These are phyloP conservation scores for Trametes sp. DNA, from an alignment of 1,284 basidiomycete genomes.

Conservation along the genomic window DNA sequence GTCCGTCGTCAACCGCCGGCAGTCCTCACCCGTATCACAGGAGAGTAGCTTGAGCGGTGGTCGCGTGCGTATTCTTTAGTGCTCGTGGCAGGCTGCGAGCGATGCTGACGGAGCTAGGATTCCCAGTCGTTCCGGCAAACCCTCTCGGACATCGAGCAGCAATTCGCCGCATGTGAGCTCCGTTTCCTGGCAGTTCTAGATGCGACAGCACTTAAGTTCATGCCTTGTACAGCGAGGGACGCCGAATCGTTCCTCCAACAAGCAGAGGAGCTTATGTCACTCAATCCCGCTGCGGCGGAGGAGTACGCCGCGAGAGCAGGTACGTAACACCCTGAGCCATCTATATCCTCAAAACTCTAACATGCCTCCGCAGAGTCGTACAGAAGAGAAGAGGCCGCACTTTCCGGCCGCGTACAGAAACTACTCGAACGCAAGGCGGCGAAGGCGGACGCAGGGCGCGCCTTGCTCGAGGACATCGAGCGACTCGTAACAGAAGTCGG, in stretches of 20 bases:
- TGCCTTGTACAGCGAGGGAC: constrained; percentile 4
- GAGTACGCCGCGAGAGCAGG: constrained; percentile 5
- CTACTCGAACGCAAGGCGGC: constrained; percentile 31
- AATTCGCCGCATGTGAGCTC: neutral
- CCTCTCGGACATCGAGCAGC: constrained; percentile 5
- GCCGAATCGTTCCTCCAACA: constrained; percentile 13
- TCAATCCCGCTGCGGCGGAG: constrained; percentile 3
- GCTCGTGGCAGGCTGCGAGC: neutral
- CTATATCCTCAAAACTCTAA: neutral
- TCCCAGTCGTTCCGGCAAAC: constrained; percentile 7
- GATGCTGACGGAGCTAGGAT: neutral
- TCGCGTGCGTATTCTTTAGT: constrained; percentile 8
- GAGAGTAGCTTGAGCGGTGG: neutral
- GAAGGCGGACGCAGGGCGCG: constrained; percentile 28
- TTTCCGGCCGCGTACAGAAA: constrained; percentile 17
- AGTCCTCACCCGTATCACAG: no score
- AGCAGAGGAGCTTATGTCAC: constrained; percentile 1
- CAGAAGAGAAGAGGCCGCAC: constrained; percentile 9
- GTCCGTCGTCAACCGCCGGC: constrained; percentile 22
- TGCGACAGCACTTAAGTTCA: no score
- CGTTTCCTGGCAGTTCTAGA: no score
- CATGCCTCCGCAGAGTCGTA: neutral
- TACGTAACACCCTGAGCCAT: neutral
- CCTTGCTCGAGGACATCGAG: constrained; percentile 28
- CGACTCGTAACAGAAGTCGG: constrained; percentile 25